A percentile compares a stretch with the other conserved stretches of the same genome.
phyloP scores from a whole-genome alignment of 2,329 filamentous ascomycete species.

The Bipolaris zeicola region DNA sequence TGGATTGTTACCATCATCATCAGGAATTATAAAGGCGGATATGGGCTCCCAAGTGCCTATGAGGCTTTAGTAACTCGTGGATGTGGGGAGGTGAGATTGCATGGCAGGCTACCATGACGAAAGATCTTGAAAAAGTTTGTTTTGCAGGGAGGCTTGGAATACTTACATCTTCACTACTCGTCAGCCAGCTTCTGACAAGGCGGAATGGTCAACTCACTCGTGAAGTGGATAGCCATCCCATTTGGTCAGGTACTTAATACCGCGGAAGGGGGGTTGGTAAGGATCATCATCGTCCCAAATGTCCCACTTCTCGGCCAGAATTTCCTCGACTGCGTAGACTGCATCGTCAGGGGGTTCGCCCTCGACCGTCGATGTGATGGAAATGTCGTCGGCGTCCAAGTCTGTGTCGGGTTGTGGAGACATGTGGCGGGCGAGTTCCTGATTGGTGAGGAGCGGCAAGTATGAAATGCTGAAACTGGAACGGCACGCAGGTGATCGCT shows the following conservation, averaged over 20 bases:
- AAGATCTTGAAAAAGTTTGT: neutral
- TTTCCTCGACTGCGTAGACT: slow-evolving; percentile 27
- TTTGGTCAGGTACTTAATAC: slow-evolving; percentile 62
- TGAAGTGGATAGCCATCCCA: slow-evolving; percentile 65
- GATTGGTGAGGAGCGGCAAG: slow-evolving; percentile 17
- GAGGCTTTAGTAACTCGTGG: slow-evolving; percentile 6
- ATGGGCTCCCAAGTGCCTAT: slow-evolving; percentile 38
- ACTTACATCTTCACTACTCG: slow-evolving; percentile 16
- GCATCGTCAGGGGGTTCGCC: neutral
- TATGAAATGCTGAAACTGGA: neutral
- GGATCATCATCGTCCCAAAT: slow-evolving; percentile 47
- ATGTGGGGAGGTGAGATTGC: neutral
- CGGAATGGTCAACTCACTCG: slow-evolving; percentile 17
- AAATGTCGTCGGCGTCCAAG: slow-evolving; percentile 57
- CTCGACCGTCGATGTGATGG: slow-evolving; percentile 59
- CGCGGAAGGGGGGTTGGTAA: neutral
- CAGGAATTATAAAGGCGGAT: neutral
- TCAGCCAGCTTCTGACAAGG: neutral
- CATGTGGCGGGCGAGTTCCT: slow-evolving; percentile 13
- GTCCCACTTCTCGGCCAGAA: slow-evolving; percentile 48
- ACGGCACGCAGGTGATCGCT: neutral
- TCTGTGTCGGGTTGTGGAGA: slow-evolving; percentile 12
- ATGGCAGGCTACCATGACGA: neutral
- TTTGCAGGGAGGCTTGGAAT: neutral
- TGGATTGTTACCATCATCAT: neutral